Evolutionary conservation across 371 early-diverging fungal genomes (phyloP).

Genomic region (Capniomyces stellatus): DNA sequence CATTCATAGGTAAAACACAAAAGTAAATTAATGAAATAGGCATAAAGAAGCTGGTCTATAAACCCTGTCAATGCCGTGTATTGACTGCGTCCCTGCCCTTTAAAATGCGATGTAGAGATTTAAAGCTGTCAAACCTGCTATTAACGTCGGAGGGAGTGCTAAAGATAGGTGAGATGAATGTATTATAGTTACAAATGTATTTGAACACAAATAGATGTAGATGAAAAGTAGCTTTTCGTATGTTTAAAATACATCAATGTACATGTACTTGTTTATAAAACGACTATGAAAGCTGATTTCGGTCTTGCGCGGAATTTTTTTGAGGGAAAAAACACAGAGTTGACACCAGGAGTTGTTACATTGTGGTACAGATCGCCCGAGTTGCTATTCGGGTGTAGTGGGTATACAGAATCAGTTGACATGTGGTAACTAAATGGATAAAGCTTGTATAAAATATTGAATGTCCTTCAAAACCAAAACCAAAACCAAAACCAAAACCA

Average conservation of each 20-base stretch:
- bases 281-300: neutral
- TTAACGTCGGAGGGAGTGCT: constrained; percentile 47
- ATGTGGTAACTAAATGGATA: constrained; percentile 42
- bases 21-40: too few relatives aligned
- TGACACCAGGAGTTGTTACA: constrained; percentile 82
- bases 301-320: neutral
- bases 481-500: too few relatives aligned
- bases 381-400: constrained; percentile 76
- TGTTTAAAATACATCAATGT: too few relatives aligned
- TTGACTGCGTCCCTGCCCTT: neutral
- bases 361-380: constrained; percentile 95
- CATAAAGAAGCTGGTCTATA: too few relatives aligned
- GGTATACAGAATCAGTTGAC: constrained; percentile 90
- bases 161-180: too few relatives aligned
- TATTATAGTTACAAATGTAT: too few relatives aligned
- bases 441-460: too few relatives aligned
- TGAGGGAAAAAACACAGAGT: neutral
- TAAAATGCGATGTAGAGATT: constrained; percentile 22
- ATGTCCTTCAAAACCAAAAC: too few relatives aligned
- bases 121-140: constrained; percentile 69
- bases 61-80: too few relatives aligned
- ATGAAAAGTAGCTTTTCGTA: too few relatives aligned
- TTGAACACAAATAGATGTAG: too few relatives aligned
- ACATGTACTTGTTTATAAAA: too few relatives aligned
- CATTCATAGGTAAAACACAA: constrained; percentile 43